Conservation (phyloP, 768 basidiomycete genomes). For the Mycena haematopus region DNA sequence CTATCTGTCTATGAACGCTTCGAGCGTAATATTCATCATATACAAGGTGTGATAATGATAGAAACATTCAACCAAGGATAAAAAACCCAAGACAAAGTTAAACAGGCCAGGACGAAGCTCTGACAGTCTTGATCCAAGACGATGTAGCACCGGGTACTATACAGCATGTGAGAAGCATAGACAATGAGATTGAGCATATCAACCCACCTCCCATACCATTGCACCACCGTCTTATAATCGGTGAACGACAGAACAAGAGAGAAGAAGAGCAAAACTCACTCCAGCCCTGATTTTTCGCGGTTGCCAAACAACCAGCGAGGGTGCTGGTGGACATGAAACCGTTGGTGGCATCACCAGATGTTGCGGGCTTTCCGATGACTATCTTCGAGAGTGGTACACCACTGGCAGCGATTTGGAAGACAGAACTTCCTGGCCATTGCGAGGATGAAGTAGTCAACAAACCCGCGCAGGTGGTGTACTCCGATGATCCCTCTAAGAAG, state of each 20-base stretch:
- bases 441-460: slow-evolving; percentile 59
- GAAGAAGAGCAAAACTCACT: slow-evolving; percentile 6
- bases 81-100: slow-evolving; percentile 9
- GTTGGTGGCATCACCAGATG: slow-evolving; percentile 36
- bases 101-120: slow-evolving; percentile 24
- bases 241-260: not conserved
- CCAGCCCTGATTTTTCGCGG: slow-evolving; percentile 24
- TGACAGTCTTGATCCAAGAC: slow-evolving; percentile 37
- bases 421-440: slow-evolving; percentile 53
- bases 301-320: slow-evolving; percentile 34
- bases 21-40: not conserved
- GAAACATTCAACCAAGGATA: not conserved
- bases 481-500: slow-evolving; percentile 52
- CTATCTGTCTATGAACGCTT: too few species aligned
- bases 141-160: slow-evolving; percentile 36
- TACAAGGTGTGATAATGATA: not conserved
- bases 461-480: slow-evolving; percentile 68
- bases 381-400: slow-evolving; percentile 59
- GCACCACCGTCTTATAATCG: slow-evolving; percentile 22
- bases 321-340: slow-evolving; percentile 40
- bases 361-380: slow-evolving; percentile 66
- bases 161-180: not conserved
- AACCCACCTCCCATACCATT: slow-evolving; percentile 31
- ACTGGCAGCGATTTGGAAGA: slow-evolving; percentile 49
- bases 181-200: not conserved